Percentiles rank a stretch among this genome's conserved stretches.
Conservation (phyloP, 2,329 filamentous ascomycete genomes). For the Penicillium sclerotigenum region DNA sequence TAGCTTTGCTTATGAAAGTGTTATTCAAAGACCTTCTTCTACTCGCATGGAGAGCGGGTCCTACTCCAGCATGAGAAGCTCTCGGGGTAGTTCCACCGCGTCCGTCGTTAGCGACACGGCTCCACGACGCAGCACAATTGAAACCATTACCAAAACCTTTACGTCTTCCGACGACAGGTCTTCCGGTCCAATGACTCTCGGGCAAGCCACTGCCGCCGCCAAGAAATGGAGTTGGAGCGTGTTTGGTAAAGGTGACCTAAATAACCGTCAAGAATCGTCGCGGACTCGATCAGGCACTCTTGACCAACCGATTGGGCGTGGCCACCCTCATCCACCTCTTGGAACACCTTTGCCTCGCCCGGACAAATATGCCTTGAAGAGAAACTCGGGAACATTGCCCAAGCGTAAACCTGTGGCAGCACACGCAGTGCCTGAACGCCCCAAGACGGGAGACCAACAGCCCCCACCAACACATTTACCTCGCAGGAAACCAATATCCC, state of each 20-base stretch:
- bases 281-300: conserved; percentile 43
- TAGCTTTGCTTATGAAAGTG: conserved; percentile 20
- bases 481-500: conserved; percentile 40
- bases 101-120: conserved; percentile 30
- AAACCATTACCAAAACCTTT: conserved; percentile 28
- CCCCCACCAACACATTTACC: conserved; percentile 51
- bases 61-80: conserved; percentile 21
- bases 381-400: conserved; percentile 56
- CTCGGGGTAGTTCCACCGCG: conserved; percentile 23
- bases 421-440: conserved; percentile 35
- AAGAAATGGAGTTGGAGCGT: conserved; percentile 60
- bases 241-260: conserved; percentile 43
- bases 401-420: conserved; percentile 63
- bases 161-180: conserved; percentile 36
- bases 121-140: conserved; percentile 31
- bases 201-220: conserved; percentile 54
- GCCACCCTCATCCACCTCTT: conserved; percentile 75
- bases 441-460: conserved; percentile 33
- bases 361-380: conserved; percentile 56
- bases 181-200: conserved; percentile 43
- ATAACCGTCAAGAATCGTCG: conserved; percentile 41
- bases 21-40: conserved; percentile 29
- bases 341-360: conserved; percentile 73
- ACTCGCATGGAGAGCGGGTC: conserved; percentile 25
- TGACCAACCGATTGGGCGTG: conserved; percentile 74